A percentile compares a stretch with the other conserved stretches of the same genome.
Evolutionary conservation across 1,284 basidiomycete genomes (phyloP).

Genomic region (Ceratobasidium sp.): DNA sequence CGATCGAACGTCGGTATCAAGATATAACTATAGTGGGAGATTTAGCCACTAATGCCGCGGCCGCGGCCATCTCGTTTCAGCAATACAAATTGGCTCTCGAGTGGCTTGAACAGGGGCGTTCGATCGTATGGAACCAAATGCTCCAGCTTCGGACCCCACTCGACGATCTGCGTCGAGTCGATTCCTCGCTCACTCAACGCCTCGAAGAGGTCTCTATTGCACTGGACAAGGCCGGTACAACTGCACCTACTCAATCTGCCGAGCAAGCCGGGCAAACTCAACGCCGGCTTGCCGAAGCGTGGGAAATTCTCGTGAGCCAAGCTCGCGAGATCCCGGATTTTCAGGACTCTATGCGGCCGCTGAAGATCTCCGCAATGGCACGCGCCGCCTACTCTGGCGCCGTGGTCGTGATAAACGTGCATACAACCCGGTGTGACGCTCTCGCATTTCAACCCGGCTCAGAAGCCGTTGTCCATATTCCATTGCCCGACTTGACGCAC

Average conservation of each 20-base stretch:
- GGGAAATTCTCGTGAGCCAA: background rate
- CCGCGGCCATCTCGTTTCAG: background rate
- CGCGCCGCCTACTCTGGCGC: background rate
- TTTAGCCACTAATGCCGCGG: background rate
- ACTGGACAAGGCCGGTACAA: background rate
- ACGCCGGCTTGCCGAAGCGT: constrained; percentile 2
- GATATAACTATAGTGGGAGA: background rate
- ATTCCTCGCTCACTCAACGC: background rate
- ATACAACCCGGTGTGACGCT: constrained; percentile 11
- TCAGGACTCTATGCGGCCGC: constrained; percentile 18
- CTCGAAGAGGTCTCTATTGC: background rate
- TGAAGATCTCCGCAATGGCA: background rate
- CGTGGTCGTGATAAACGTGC: constrained; percentile 16
- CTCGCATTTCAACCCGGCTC: background rate
- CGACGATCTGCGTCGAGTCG: background rate
- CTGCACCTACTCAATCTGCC: too few species aligned
- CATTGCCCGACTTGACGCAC: background rate
- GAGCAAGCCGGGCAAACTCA: background rate
- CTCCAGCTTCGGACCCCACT: background rate
- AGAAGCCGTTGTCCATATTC: background rate
- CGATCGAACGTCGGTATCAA: constrained; percentile 14
- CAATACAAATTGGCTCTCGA: constrained; percentile 4
- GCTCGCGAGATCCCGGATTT: constrained; percentile 15
- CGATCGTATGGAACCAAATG: constrained; percentile 1
- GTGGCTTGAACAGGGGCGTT: constrained; percentile 14